A percentile compares a stretch with the other conserved stretches of the same genome.
Conservation (phyloP, 2,329 filamentous ascomycete species). For the Botrytis fragariae region DNA sequence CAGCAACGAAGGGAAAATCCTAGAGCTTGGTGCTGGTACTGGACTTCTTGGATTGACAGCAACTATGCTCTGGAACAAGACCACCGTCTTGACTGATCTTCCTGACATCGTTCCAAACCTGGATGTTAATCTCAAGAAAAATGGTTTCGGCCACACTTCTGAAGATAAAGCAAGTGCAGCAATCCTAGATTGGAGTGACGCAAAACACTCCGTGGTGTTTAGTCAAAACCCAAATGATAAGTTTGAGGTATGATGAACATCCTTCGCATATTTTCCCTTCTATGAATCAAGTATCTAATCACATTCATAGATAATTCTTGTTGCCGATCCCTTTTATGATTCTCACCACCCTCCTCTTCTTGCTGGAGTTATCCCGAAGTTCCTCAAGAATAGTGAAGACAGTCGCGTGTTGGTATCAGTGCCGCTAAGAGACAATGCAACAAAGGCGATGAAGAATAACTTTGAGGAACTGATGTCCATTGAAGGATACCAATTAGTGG, state of each 20-base stretch:
- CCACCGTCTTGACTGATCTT: constrained; percentile 77
- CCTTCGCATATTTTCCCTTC: constrained; percentile 16
- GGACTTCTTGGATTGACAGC: constrained; percentile 87
- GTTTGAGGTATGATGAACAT: constrained; percentile 37
- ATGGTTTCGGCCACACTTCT: constrained; percentile 49
- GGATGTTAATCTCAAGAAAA: constrained; percentile 68
- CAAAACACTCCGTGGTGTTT: constrained; percentile 40
- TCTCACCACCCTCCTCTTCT: constrained; percentile 76
- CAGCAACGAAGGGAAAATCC: constrained; percentile 38
- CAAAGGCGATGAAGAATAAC: constrained; percentile 34
- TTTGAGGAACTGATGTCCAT: constrained; percentile 12
- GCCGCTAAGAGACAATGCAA: constrained; percentile 70
- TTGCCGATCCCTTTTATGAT: constrained; percentile 85
- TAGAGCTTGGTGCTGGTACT: constrained; percentile 88
- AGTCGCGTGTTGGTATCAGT: constrained; percentile 76
- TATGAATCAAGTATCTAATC: not conserved
- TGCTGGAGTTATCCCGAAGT: constrained; percentile 64
- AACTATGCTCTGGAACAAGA: constrained; percentile 64
- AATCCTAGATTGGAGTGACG: constrained; percentile 55
- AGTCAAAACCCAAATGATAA: constrained; percentile 45
- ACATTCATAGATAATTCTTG: constrained; percentile 64
- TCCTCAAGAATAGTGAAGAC: constrained; percentile 53
- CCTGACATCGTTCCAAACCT: constrained; percentile 82
- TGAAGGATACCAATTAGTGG: constrained; percentile 1
- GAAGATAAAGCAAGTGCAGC: constrained; percentile 61